Base-by-base conservation (phyloP, 1,284 basidiomycete species). In the Cerioporus squamosus region DNA sequence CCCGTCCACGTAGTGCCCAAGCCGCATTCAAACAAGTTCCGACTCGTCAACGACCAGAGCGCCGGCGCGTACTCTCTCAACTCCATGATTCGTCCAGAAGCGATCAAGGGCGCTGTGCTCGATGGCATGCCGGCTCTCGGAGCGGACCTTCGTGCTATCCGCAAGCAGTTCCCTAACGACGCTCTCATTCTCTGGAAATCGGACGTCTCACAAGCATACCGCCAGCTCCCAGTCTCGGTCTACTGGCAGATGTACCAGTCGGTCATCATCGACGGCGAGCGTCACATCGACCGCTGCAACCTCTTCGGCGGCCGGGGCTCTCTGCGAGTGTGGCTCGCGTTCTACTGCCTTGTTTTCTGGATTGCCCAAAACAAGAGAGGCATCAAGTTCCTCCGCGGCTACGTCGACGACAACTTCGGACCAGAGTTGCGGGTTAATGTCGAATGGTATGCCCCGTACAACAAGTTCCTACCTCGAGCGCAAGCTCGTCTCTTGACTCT, bases 161-260 rank as follows among this genome's bases (percentile, higher is more conserved):
- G 68, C 61, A 51, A 1, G 31, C 56, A 2, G n/a, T 17, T 22
- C 0, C 47, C 59, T 10, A 22, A 38, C 17, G 18, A 5, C 2
- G 29, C n/a, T 2, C 26, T 75, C 0, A 62, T 62, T 1, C 52
- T 77, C 1, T 78, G 65, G 63, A 81, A 81, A 43, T 74, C 71
- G 0, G 79, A 82, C 44, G 70, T 81, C 0, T 50, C 70, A 0
- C 64, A 73, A 15, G 79, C 80, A 0, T 82, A 77, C 44, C 65
- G 69, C 0, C 63, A 66, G 0, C 60, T 78, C 2, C 79, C 79
- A 0, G 68, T 79, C 61, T 74, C 78, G 10, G 5, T 24, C 0
- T 46, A 14, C 0, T 82, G 78, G 79, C 80, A 83, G 50, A 54
- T 81, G 3, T 75, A 76, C 42, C 79, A 82, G 39, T 59, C 78